Conservation (phyloP, 192 early-diverging fungal species). For the Coemansia sp. region DNA sequence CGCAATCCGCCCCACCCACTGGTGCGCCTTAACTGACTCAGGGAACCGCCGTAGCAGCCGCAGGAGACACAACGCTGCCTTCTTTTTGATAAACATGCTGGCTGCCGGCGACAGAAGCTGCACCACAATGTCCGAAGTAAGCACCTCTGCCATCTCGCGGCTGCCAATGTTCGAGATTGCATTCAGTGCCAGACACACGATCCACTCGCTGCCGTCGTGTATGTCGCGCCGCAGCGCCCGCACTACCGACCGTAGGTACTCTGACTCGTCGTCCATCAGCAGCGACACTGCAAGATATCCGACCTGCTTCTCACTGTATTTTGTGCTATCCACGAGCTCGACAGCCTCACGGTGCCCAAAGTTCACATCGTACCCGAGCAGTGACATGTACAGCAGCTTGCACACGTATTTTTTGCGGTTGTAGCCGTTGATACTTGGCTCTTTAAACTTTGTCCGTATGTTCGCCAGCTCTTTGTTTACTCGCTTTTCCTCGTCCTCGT, state of each 20-base stretch:
- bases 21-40: conserved; percentile 78
- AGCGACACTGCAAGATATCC: conserved; percentile 96
- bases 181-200: conserved; percentile 88
- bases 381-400: conserved; percentile 99
- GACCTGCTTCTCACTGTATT: conserved; percentile 99
- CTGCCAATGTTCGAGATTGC: conserved; percentile 97
- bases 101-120: conserved; percentile 81
- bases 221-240: conserved; percentile 89
- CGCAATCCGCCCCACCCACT: conserved; percentile 85
- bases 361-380: conserved; percentile 97
- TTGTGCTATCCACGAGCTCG: conserved; percentile 80
- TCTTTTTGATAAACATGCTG: conserved; percentile 91
- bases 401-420: conserved; percentile 99
- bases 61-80: conserved; percentile 91
- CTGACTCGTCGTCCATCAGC: conserved; percentile 84
- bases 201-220: conserved; percentile 79
- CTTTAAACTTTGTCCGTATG: conserved; percentile 97
- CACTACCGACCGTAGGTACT: conserved; percentile 78
- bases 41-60: conserved; percentile 86
- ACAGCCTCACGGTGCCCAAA: conserved; percentile 98
- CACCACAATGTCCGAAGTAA: conserved; percentile 80
- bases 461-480: conserved; percentile 99
- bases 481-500: conserved; percentile 96
- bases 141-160: conserved; percentile 83
- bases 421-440: conserved; percentile 89